These are phyloP conservation scores for Castanea mollissima DNA, from an alignment of 306 rosid species.

Conservation along the genomic window DNA sequence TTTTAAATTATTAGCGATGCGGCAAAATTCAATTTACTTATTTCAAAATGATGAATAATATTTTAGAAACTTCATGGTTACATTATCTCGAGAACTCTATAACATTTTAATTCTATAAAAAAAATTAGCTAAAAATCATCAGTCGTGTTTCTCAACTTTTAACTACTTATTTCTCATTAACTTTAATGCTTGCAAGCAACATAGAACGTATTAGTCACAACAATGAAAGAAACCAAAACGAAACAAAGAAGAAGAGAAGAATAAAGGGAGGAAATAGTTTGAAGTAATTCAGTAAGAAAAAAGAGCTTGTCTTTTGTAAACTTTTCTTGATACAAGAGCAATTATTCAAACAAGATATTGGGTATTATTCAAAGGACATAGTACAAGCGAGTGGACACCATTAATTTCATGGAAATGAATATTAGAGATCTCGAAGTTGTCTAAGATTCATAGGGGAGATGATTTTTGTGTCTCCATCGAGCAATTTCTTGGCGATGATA, in stretches of 20 bases:
- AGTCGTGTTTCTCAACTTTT: too few relatives aligned
- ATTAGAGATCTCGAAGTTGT: constrained; percentile 64
- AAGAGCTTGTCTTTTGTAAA: neutral
- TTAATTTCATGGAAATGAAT: neutral
- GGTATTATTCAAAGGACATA: neutral
- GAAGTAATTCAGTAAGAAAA: neutral
- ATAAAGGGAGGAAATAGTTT: neutral
- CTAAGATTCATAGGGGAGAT: constrained; percentile 79
- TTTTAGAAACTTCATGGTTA: too few relatives aligned
- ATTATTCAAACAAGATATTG: neutral
- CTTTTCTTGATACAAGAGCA: neutral
- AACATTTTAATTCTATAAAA: too few relatives aligned
- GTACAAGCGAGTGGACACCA: neutral
- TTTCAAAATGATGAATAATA: too few relatives aligned
- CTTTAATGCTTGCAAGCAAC: neutral
- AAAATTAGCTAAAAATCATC: too few relatives aligned
- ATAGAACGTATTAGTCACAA: neutral
- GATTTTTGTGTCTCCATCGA: constrained; percentile 66
- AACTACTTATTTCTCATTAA: neutral
- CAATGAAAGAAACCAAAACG: neutral
- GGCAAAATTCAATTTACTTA: too few relatives aligned
- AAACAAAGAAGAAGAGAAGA: neutral
- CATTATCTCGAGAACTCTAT: too few relatives aligned
- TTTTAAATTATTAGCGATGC: too few relatives aligned
- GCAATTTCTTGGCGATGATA: constrained; percentile 67